Conservation (phyloP, 2,329 filamentous ascomycete species). For the Didymella glomerata region DNA sequence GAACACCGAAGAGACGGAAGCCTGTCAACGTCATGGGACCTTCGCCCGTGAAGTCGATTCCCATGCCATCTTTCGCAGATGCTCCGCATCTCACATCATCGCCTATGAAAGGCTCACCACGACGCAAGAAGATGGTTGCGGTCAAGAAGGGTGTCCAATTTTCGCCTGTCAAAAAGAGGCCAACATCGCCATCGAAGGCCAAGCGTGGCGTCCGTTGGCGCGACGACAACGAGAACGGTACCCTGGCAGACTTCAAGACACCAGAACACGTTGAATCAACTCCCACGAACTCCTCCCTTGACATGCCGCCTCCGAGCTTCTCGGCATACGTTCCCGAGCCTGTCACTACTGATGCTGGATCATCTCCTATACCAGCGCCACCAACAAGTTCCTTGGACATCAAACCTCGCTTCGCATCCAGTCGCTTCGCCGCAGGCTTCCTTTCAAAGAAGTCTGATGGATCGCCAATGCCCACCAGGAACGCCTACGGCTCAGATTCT, state of each 20-base stretch:
- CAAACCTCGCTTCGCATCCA: constrained; percentile 61
- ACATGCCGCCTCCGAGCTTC: constrained; percentile 63
- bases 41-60: constrained; percentile 56
- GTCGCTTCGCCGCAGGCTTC: constrained; percentile 89
- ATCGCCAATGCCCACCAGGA: constrained; percentile 68
- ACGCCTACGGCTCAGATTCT: constrained; percentile 67
- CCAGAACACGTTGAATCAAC: constrained; percentile 73
- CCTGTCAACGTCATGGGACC: constrained; percentile 57
- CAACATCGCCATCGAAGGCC: constrained; percentile 60
- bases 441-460: constrained; percentile 71
- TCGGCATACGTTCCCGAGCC: constrained; percentile 43
- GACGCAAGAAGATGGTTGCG: constrained; percentile 71
- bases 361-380: constrained; percentile 65
- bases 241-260: constrained; percentile 89
- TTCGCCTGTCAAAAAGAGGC: constrained; percentile 80
- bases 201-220: constrained; percentile 90
- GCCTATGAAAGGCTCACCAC: constrained; percentile 80
- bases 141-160: constrained; percentile 79
- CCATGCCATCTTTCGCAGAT: constrained; percentile 43
- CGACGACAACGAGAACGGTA: constrained; percentile 86
- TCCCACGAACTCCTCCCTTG: constrained; percentile 64
- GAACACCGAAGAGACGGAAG: constrained; percentile 78
- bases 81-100: constrained; percentile 60
- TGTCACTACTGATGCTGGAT: constrained; percentile 51
- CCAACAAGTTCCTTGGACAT: constrained; percentile 68